Percentiles rank a stretch among this genome's conserved stretches.
These are phyloP conservation scores for Oryza glaberrima DNA, from an alignment of 176 grass and related monocot genomes.

Conservation along the genomic window DNA sequence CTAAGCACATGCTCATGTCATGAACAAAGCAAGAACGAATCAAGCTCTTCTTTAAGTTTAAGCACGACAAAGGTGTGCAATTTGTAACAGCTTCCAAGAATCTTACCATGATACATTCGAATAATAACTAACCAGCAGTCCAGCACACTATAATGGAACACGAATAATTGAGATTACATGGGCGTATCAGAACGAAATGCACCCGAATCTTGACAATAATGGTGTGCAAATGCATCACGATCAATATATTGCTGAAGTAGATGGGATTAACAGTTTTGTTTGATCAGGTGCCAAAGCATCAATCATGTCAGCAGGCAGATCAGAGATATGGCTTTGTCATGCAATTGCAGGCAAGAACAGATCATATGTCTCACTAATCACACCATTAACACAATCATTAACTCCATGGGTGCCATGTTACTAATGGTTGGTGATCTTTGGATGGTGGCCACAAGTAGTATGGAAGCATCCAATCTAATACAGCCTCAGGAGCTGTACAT, in stretches of 20 bases:
- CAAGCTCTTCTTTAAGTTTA: background rate
- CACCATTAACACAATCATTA: background rate
- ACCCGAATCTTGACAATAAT: background rate
- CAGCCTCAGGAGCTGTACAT: background rate
- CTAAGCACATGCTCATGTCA: background rate
- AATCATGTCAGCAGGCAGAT: background rate
- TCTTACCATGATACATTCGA: background rate
- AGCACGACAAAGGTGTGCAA: background rate
- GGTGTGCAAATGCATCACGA: background rate
- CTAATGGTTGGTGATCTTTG: background rate
- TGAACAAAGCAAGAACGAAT: background rate
- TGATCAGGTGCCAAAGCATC: constrained; percentile 1
- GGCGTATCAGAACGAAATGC: background rate
- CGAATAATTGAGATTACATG: constrained; percentile 8
- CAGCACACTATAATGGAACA: background rate
- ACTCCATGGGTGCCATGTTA: background rate
- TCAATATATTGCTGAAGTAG: background rate
- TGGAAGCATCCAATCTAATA: background rate
- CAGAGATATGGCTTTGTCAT: constrained; percentile 23
- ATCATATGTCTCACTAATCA: background rate
- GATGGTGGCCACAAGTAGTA: background rate
- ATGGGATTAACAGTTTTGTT: constrained; percentile 22
- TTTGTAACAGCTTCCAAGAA: background rate
- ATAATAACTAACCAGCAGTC: background rate
- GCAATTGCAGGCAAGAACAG: constrained; percentile 30